Conservation (phyloP, 2,329 filamentous ascomycete species). For the Colletotrichum zoysiae region DNA sequence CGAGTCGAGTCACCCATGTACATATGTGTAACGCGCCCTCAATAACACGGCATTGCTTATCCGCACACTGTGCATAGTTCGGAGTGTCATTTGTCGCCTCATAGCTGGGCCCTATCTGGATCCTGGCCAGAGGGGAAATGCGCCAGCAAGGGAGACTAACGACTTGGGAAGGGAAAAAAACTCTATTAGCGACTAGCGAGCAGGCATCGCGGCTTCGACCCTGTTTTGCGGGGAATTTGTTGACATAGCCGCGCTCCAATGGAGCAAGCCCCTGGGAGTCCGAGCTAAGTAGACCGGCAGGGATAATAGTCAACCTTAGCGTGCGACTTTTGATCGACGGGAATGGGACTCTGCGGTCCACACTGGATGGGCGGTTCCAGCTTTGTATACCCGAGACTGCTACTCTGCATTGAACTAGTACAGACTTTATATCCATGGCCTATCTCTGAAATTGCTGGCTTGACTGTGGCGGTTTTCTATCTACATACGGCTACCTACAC, state of each 20-base stretch:
- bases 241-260: conserved; percentile 26
- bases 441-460: background rate
- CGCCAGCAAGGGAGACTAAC: background rate
- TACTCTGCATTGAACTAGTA: background rate
- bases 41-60: conserved; percentile 6
- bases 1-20: conserved; percentile 2
- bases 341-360: conserved; percentile 15
- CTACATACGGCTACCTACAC: background rate
- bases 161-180: background rate
- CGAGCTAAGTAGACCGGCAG: background rate
- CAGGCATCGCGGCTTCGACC: conserved; percentile 11
- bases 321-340: conserved; percentile 34
- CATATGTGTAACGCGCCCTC: background rate
- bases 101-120: background rate
- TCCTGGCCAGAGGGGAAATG: background rate
- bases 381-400: background rate
- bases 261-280: background rate
- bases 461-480: background rate
- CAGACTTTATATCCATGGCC: background rate
- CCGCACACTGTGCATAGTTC: conserved; percentile 7
- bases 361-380: background rate
- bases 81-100: conserved; percentile 9
- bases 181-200: too few species aligned
- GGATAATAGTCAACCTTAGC: conserved; percentile 21
- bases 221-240: conserved; percentile 26